phyloP scores from a whole-genome alignment of 2,329 filamentous ascomycete genomes.

The Monilinia fructigena region DNA sequence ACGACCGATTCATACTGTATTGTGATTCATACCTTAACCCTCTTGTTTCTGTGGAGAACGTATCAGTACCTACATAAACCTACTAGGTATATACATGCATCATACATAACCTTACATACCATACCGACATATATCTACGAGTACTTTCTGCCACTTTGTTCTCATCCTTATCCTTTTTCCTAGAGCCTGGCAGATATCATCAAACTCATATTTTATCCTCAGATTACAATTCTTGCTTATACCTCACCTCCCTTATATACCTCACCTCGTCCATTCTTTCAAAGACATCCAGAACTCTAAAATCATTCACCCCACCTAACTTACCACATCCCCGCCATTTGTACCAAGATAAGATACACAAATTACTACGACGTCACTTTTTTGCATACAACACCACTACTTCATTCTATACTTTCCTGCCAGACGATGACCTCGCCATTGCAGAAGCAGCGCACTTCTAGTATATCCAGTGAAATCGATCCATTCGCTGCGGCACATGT shows the following conservation, averaged over 20 bases:
- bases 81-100: neutral
- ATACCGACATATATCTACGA: neutral
- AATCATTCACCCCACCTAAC: neutral
- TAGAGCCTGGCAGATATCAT: too few relatives aligned
- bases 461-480: slow-evolving; percentile 35
- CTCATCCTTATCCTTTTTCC: neutral
- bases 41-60: slow-evolving; percentile 9
- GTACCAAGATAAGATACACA: neutral
- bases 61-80: neutral
- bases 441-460: slow-evolving; percentile 28
- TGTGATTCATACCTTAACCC: neutral
- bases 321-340: neutral
- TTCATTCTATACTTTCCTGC: neutral
- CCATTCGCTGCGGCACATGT: slow-evolving; percentile 38
- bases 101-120: neutral
- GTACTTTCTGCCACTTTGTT: neutral
- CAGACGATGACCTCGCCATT: slow-evolving; percentile 32
- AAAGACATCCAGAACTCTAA: neutral
- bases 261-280: neutral
- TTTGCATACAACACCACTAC: neutral
- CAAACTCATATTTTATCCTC: neutral
- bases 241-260: too few relatives aligned
- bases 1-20: neutral
- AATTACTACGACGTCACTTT: neutral
- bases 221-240: neutral